Base-by-base conservation (phyloP, 306 rosid species). In the Mucuna pruriens region DNA sequence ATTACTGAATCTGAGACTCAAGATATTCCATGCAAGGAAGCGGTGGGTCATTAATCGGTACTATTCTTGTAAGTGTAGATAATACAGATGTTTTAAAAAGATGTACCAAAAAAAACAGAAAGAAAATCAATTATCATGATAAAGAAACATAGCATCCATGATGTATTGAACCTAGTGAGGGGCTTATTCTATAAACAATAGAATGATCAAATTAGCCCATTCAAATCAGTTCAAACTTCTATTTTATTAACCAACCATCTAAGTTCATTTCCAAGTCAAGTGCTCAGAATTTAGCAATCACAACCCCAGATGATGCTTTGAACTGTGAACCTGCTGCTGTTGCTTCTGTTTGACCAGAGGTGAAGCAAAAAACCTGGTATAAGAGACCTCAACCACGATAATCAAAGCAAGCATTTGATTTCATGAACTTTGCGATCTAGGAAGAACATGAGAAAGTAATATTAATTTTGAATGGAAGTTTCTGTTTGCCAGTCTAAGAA, bases 391-490 rank as follows among this genome's bases (percentile, higher is more conserved):
- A 46, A 58, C 71, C 82, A 31, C 11, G 49, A 11, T 46, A 42
- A 72, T 33, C 60, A 9, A 64, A 52, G 62, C 38, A 51, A 36
- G 52, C 74, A 76, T 39, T 61, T 51, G 17, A 11, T 25, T 61
- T 51, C 25, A 11, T 25, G 26, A 34, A 54, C 70, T 52, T 34
- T 19, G 39, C 71, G 13, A 31, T 82, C 40, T 29, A 9, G 54
- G 38, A 49, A 61, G 63, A 60, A 70, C 44, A 31, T 66, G 77
- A 67, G 45, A 46, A 66, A 68, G 76, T 9, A 23, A 62, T 22
- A 38, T 62, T 36, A 70, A 23, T 49, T 69, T 46, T 61, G 39
- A 62, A 70, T 42, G 22, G 31, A 60, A 71, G 15, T 63, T 16
- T 29, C 57, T 44, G 72, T 63, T 75, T 61, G 54, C 68, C 13